These are phyloP conservation scores for Escovopsis sp. DNA, from an alignment of 2,329 filamentous ascomycete genomes.

Conservation along the genomic window DNA sequence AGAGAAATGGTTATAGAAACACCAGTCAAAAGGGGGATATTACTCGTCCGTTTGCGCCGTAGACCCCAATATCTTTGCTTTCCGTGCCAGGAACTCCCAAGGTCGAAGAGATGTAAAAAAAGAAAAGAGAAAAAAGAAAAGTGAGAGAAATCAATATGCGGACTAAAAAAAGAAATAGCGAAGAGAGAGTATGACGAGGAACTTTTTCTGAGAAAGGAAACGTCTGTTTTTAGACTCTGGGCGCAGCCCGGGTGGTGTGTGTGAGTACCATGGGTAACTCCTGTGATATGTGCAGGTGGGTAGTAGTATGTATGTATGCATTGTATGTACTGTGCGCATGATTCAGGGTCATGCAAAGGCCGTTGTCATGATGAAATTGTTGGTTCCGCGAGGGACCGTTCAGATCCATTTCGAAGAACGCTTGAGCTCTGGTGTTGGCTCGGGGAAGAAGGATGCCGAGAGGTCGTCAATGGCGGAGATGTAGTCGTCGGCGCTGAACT, in stretches of 20 bases:
- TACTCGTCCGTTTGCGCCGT: neutral
- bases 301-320: too few relatives aligned
- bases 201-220: neutral
- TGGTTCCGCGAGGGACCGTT: neutral
- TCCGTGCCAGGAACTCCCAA: neutral
- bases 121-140: neutral
- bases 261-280: too few relatives aligned
- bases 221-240: neutral
- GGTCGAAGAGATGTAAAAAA: neutral
- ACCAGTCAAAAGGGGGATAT: neutral
- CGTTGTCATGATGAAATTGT: neutral
- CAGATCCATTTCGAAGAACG: constrained; percentile 36
- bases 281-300: too few relatives aligned
- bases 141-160: too few relatives aligned
- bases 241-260: constrained; percentile 6
- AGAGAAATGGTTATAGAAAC: neutral
- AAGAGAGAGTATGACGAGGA: neutral
- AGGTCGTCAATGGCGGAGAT: constrained; percentile 62
- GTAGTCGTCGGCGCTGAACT: constrained; percentile 72
- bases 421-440: constrained; percentile 15
- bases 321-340: constrained; percentile 14
- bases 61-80: neutral
- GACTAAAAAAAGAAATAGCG: too few relatives aligned
- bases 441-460: constrained; percentile 44
- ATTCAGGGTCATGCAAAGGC: constrained; percentile 5